Base-by-base conservation (phyloP, 1,284 basidiomycete species). In the Vanrija humicola region DNA sequence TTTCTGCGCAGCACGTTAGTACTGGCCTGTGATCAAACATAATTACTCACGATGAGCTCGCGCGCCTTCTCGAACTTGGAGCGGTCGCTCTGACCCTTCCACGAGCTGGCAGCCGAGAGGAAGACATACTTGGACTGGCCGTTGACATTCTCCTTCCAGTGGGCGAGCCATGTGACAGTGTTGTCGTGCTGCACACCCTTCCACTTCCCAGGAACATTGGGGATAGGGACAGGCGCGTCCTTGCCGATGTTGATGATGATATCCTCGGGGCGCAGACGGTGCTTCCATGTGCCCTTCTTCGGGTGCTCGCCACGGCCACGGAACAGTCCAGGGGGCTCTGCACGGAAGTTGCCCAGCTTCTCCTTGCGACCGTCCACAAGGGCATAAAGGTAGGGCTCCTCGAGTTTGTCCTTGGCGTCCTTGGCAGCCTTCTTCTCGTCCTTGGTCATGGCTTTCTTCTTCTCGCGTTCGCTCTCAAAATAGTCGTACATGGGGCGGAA, bases 301-400 rank as follows among this genome's bases (percentile, higher is more conserved):
- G 96, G 96, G 77, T 99, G 96, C 67, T 97, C 92, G 56, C 96
- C 96, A 64, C 96, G 93, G 57, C 96, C 96, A 76, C 95, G 83
- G 80, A 98, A 99, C 43, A 98, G 80, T 43, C 93, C 92, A 18
- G 96, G 96, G 70, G 96, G 96, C 82, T 99, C 96, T 48, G 98
- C 87, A 64, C 93, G 85, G 81, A 98, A 98, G 79, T 98, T 98
- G 54, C 96, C 96, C 50, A 97, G 86, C 75, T 96, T 97, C 79
- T 99, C 96, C 77, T 93, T 94, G 52, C 93, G 85, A 21, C 94
- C 95, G 69, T 99, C 93, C 43, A 99, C 85, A 15, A 86, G 68
- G 74, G 95, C 98, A 38, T 83, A 83, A 44, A 85, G 86, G 76
- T 92, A 98, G 59, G 88, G 88, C 47, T 83, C 85, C 75, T 98